These are phyloP conservation scores for Lathyrus oleraceus DNA, from an alignment of 306 rosid genomes.

Conservation along the genomic window DNA sequence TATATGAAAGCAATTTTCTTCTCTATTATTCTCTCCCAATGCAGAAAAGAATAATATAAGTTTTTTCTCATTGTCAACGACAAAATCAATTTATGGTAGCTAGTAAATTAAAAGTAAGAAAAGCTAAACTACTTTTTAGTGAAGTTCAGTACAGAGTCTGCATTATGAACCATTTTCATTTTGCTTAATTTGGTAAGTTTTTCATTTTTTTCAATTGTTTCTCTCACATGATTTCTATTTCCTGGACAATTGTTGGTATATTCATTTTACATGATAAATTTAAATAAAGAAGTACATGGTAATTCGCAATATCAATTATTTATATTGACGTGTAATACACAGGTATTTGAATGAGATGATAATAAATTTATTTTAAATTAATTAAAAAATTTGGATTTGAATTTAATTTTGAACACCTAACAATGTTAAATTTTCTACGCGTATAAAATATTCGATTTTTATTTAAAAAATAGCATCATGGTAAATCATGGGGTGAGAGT, in stretches of 20 bases:
- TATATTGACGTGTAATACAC: too few relatives aligned
- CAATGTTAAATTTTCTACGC: too few relatives aligned
- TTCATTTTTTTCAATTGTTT: not conserved
- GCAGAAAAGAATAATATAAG: constrained; percentile 2
- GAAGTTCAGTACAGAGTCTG: constrained; percentile 27
- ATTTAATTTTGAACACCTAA: too few relatives aligned
- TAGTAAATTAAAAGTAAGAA: constrained; percentile 33
- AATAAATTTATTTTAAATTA: too few relatives aligned
- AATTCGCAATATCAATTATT: too few relatives aligned
- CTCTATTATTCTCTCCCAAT: constrained; percentile 4
- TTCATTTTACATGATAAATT: not conserved
- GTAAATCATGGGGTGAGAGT: too few relatives aligned
- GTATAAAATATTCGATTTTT: too few relatives aligned
- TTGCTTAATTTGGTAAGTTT: constrained; percentile 35
- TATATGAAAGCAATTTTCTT: constrained; percentile 21
- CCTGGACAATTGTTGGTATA: constrained; percentile 23
- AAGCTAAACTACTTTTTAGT: constrained; percentile 36
- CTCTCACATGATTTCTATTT: constrained; percentile 5
- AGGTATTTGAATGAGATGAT: too few relatives aligned
- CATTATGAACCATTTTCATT: constrained; percentile 21
- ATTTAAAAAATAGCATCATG: too few relatives aligned
- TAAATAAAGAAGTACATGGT: too few relatives aligned
- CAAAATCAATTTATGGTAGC: constrained; percentile 1
- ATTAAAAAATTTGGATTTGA: too few relatives aligned
- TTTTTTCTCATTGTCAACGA: constrained; percentile 33